phyloP scores from a whole-genome alignment of 2,329 filamentous ascomycete genomes.

The Ophiocordyceps robertsii region DNA sequence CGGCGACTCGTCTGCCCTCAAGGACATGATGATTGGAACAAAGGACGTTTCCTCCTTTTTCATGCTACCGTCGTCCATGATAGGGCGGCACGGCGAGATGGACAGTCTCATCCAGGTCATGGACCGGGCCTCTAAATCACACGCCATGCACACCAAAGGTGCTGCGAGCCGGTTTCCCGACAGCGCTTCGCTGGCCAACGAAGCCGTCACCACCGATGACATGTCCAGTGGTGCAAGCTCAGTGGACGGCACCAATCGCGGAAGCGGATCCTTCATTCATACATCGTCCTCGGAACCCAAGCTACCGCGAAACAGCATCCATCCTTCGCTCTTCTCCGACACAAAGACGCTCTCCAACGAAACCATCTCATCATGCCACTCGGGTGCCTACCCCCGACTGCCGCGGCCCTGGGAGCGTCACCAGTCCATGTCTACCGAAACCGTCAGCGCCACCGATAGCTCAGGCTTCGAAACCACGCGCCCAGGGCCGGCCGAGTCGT shows the following conservation, averaged over 20 bases:
- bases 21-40: slow-evolving; percentile 63
- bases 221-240: slow-evolving; percentile 48
- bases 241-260: slow-evolving; percentile 33
- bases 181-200: slow-evolving; percentile 37
- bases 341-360: slow-evolving; percentile 28
- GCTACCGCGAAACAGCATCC: slow-evolving; percentile 21
- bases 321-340: slow-evolving; percentile 28
- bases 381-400: slow-evolving; percentile 22
- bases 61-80: slow-evolving; percentile 67
- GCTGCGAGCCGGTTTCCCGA: slow-evolving; percentile 36
- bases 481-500: slow-evolving; percentile 29
- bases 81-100: slow-evolving; percentile 64
- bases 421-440: slow-evolving; percentile 35
- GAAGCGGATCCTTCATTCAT: slow-evolving; percentile 35
- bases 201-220: slow-evolving; percentile 34
- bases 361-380: slow-evolving; percentile 32
- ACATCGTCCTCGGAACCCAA: slow-evolving; percentile 28
- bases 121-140: slow-evolving; percentile 58
- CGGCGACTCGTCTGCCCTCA: slow-evolving; percentile 58
- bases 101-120: slow-evolving; percentile 60
- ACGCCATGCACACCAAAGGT: slow-evolving; percentile 32
- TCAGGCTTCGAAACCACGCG: slow-evolving; percentile 27
- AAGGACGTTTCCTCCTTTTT: slow-evolving; percentile 89
- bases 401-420: slow-evolving; percentile 38
- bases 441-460: slow-evolving; percentile 31